Evolutionary conservation across 2,329 filamentous ascomycete genomes (phyloP), one percentile per base, ranked within the genome.

Genomic region (Aureobasidium namibiae): DNA sequence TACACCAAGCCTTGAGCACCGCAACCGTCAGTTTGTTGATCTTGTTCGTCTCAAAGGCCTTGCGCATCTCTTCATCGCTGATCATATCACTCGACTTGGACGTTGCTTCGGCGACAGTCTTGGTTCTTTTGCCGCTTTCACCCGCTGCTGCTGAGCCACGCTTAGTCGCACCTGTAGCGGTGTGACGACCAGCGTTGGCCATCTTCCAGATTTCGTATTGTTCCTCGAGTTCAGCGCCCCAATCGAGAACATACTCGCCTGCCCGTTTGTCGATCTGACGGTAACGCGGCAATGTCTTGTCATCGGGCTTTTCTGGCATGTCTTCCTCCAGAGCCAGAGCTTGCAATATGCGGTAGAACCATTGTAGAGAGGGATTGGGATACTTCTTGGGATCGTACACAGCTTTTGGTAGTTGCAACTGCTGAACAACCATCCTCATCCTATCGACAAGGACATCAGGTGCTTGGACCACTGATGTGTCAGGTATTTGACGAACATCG

Each of bases 341-440:
- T 73, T 99, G 94, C 0, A 99, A 77, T 46, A 99, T 95, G 62
- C 85, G 87, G 77, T 97, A 99, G 75, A 97, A 94, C 92, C 92
- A 99, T 74, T 99, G 94, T 24, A 99, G 78, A 9, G 89, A 82
- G 69, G 66, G 65, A 54, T 99, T 99, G 0, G 94, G 90, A 67
- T 96, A 97, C 68, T 88, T 94, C 1, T 79, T 77, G 1, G 92
- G 92, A 65, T 95, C 88, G 69, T 95, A 99, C 33, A 82, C 79
- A 6, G 82, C 91, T 67, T 89, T 92, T 0, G 94, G 94, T 8
- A 99, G 82, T 69, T 96, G 90, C 0, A 96, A 77, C 65, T 95
- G 90, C 69, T 94, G 87, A 2, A 96, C 78, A 4, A 96, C 82
- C 6, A 81, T 81, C 49, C 89, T 82, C 92, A 96, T 96, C 38